Base-by-base conservation (phyloP, 768 basidiomycete genomes). In the Trametes sanguinea region DNA sequence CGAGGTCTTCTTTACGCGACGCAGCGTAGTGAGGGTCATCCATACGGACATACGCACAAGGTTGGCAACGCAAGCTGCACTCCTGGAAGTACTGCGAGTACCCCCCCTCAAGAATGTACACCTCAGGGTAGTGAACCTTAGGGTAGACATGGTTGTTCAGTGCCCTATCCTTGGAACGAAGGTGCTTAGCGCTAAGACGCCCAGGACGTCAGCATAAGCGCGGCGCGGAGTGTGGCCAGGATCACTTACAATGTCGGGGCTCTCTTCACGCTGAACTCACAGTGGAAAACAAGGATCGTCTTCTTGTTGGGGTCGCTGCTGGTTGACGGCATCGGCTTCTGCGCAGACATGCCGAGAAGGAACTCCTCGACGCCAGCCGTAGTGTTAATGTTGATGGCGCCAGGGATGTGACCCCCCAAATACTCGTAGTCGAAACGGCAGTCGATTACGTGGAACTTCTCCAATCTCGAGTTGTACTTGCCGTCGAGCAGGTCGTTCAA, bases 391-490 rank as follows among this genome's bases (percentile, higher is more conserved):
- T 98, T 98, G 73, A 95, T 80, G 6, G 97, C 95, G 13, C 94
- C 91, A 9, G 85, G 84, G 65, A 98, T 85, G 77, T 98, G 97
- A 0, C 97, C 97, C 8, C 97, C 97, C 51, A 82, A 80, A 74
- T 88, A 98, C 76, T 99, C 97, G 71, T 97, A 99, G 65, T 94
- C 94, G 75, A 98, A 99, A 45, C 97, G 90, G 74, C 97, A 98
- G 76, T 99, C 97, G 67, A 99, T 89, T 60, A 99, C 76, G 67
- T 90, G 83, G 73, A 81, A 97, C 48, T 85, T 80, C 42, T 81
- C 79, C 59, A 96, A 85, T 62, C 82, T 76, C 17, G 81, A 71
- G 53, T 84, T 75, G 74, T 85, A 98, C 65, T 76, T 80, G 27
- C 96, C 95, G 51, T 87, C 84, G 35, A 98, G 75, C 13, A 98